Evolutionary conservation across 1,284 basidiomycete species (phyloP).

Genomic region (Pseudozyma hubeiensis): DNA sequence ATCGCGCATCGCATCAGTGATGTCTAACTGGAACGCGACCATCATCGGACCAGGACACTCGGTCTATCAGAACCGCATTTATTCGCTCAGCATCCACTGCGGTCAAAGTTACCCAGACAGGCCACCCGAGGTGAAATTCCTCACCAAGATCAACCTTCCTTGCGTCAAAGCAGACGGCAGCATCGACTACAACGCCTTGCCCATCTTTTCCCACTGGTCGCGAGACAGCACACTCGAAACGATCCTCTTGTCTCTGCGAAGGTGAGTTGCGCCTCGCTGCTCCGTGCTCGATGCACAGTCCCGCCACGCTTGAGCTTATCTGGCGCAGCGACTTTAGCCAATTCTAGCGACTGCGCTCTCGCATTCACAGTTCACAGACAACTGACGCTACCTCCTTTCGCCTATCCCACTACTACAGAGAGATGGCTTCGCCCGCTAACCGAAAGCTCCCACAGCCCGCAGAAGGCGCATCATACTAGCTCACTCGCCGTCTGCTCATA

Average conservation of each 20-base stretch:
- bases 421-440: conserved; percentile 91
- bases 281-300: conserved; percentile 10
- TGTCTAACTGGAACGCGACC: conserved; percentile 98
- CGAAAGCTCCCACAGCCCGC: conserved; percentile 93
- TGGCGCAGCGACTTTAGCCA: conserved; percentile 10
- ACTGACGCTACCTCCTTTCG: conserved; percentile 4
- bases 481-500: conserved; percentile 22
- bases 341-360: not conserved
- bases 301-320: conserved; percentile 9
- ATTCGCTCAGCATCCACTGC: conserved; percentile 91
- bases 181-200: conserved; percentile 62
- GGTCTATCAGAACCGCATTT: conserved; percentile 98
- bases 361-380: not conserved
- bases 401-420: conserved; percentile 73
- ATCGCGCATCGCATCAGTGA: conserved; percentile 68
- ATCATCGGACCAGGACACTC: conserved; percentile 95
- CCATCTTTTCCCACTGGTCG: conserved; percentile 63
- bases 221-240: conserved; percentile 66
- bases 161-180: conserved; percentile 84
- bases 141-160: conserved; percentile 93
- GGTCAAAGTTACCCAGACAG: conserved; percentile 83
- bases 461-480: conserved; percentile 75
- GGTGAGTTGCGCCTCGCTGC: conserved; percentile 45
- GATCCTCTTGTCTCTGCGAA: conserved; percentile 63
- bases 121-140: conserved; percentile 83